Evolutionary conservation across 345 rosid genomes (phyloP), one percentile per base, ranked within the genome.

Genomic region (Hevea brasiliensis): DNA sequence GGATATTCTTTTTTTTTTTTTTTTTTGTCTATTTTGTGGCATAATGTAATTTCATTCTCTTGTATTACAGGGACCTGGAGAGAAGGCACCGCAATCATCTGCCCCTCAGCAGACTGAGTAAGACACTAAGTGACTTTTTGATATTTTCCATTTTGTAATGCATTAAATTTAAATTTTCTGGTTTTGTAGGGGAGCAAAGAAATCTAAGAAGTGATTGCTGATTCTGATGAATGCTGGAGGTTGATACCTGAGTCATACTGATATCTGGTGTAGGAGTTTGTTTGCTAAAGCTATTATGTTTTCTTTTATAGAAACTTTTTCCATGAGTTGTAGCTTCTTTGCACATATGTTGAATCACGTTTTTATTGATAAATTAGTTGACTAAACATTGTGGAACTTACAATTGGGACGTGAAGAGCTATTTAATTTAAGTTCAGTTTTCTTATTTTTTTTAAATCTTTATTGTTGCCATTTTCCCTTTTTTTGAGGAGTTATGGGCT

Each of bases 241-340:
- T 70, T 10, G 59, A 13, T 26, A 20, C 15, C 69, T 42, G 14
- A 32, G 17, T 57, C 41, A 50, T 61, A 68, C 68, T 62, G 58
- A 55, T 77, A 71, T 65, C 58, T 75, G 76, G 62, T 80, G 3
- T 32, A 73, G 80, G 70, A 70, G 71, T 66, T 76, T 78, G 69
- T 73, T 63, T 58, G 21, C 57, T 24, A 9, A 58, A 66, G 41
- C 57, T 68, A 55, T 67, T 65, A 48, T 68, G 24, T 32, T 55
- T 79, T 47, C 41, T 74, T 74, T 56, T 61, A 76, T 29, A 23
- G 74, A 72, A 59, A n/a, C n/a, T n/a, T n/a, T n/a, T 50, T 9
- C 50, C 56, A 7, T 47, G 24, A 55, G 40, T 12, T 71, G 61
- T 79, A 72, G 72, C 42, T 40, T 37, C 42, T 61, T 71, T 55